Percentiles rank a stretch among this genome's conserved stretches.
Evolutionary conservation across 1,139 yeast species (phyloP).

Genomic region (Lodderomyces theae): DNA sequence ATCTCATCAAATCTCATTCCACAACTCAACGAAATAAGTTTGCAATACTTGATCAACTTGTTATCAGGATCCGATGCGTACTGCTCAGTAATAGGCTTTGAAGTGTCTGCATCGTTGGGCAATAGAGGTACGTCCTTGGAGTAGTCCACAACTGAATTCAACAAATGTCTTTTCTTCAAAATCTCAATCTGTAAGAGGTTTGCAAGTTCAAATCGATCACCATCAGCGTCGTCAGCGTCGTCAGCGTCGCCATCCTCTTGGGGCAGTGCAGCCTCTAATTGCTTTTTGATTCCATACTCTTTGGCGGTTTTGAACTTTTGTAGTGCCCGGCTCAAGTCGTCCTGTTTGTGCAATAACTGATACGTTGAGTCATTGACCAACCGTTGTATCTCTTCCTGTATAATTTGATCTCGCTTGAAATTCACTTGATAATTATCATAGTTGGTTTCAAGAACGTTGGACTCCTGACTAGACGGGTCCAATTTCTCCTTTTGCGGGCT

Average conservation of each 20-base stretch:
- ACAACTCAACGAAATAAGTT: slow-evolving; percentile 43
- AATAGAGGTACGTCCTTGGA: slow-evolving; percentile 20
- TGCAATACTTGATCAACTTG: slow-evolving; percentile 41
- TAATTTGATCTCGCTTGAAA: slow-evolving; percentile 28
- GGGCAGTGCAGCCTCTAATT: neutral
- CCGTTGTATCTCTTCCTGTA: slow-evolving; percentile 45
- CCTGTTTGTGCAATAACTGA: slow-evolving; percentile 33
- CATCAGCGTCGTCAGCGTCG: too few relatives aligned
- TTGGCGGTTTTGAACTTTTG: slow-evolving; percentile 18
- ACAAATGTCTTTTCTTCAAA: slow-evolving; percentile 19
- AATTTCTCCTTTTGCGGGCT: neutral
- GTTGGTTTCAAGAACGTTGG: slow-evolving; percentile 5
- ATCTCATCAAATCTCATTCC: slow-evolving; percentile 45
- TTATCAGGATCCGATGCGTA: slow-evolving; percentile 18
- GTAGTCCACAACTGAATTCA: slow-evolving; percentile 14
- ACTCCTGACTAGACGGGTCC: slow-evolving; percentile 12
- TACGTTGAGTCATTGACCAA: slow-evolving; percentile 41
- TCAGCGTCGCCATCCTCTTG: slow-evolving; percentile 4
- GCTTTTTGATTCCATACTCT: slow-evolving; percentile 13
- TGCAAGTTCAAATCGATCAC: slow-evolving; percentile 8
- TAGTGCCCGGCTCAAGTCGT: slow-evolving; percentile 26
- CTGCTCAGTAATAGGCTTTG: slow-evolving; percentile 4
- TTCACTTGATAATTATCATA: slow-evolving; percentile 10
- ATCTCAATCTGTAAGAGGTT: slow-evolving; percentile 19
- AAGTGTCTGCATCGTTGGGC: neutral